Evolutionary conservation across 1,284 basidiomycete species (phyloP).

Genomic region (Fomitopsis schrenkii): DNA sequence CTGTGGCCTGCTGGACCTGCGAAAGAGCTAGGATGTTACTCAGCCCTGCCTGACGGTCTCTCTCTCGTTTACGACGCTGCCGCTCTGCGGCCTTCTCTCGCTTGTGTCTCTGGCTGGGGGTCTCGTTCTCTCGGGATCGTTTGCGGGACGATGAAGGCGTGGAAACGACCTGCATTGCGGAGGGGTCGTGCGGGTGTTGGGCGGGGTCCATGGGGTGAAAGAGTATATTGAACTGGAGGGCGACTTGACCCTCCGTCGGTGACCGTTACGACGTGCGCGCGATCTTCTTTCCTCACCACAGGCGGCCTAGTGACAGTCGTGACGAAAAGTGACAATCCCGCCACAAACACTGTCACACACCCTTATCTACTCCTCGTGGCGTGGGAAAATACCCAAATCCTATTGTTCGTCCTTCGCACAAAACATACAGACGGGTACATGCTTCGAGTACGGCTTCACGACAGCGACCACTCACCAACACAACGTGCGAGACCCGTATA

Average conservation of each 20-base stretch:
- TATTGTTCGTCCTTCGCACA: too few species aligned
- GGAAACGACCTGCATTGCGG: conserved; percentile 11
- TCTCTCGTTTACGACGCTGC: conserved; percentile 73
- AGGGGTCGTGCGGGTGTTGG: conserved; percentile 18
- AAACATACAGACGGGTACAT: too few species aligned
- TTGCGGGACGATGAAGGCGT: conserved; percentile 39
- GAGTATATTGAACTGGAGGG: conserved; percentile 17
- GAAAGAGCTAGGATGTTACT: conserved; percentile 29
- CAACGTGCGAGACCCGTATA: background rate
- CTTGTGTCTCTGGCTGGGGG: conserved; percentile 62
- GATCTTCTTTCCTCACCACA: conserved; percentile 7
- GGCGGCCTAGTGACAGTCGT: conserved; percentile 30
- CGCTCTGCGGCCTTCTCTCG: conserved; percentile 79
- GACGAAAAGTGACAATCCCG: conserved; percentile 38
- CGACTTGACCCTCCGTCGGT: conserved; percentile 10
- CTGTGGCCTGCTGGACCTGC: conserved; percentile 16
- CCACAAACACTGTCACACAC: conserved; percentile 29
- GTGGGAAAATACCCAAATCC: conserved; percentile 14
- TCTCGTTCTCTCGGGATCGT: conserved; percentile 67
- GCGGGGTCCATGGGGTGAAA: conserved; percentile 25
- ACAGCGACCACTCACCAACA: background rate
- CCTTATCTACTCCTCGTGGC: conserved; percentile 24
- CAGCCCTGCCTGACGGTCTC: conserved; percentile 51
- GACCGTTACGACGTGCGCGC: conserved; percentile 17
- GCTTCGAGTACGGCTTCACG: background rate